A percentile compares a stretch with the other conserved stretches of the same genome.
phyloP scores from a whole-genome alignment of 306 rosid species.

The Quercus ilex region DNA sequence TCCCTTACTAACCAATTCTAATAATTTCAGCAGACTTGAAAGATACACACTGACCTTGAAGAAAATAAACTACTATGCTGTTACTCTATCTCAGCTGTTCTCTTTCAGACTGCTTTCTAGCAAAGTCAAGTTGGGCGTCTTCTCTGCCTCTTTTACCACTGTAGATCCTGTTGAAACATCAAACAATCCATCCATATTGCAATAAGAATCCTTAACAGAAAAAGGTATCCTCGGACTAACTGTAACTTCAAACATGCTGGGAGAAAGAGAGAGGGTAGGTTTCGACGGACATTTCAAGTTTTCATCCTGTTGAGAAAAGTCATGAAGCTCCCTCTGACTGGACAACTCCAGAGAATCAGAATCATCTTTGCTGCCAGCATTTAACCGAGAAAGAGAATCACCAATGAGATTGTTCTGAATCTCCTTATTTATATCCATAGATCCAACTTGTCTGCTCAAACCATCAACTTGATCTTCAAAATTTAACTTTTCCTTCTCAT shows the following conservation, averaged over 20 bases:
- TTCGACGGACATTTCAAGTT: constrained; percentile 4
- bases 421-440: constrained; percentile 34
- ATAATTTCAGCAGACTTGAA: constrained; percentile 7
- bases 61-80: background rate
- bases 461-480: constrained; percentile 38
- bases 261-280: constrained; percentile 14
- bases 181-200: constrained; percentile 36
- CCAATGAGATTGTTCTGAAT: constrained; percentile 11
- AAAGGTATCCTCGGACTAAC: constrained; percentile 39
- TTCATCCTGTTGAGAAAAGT: constrained; percentile 20
- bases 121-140: constrained; percentile 12
- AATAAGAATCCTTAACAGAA: constrained; percentile 43
- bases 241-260: constrained; percentile 22
- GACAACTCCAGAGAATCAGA: constrained; percentile 20
- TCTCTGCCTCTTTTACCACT: constrained; percentile 27
- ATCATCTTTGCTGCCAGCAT: constrained; percentile 31
- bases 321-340: constrained; percentile 20
- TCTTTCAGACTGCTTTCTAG: constrained; percentile 28
- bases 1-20: constrained; percentile 11
- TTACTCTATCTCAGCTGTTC: constrained; percentile 26
- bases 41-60: background rate
- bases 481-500: constrained; percentile 25
- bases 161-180: constrained; percentile 28
- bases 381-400: constrained; percentile 31
- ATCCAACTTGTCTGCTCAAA: constrained; percentile 49